Evolutionary conservation across 139 green algal genomes (phyloP), one percentile per base, ranked within the genome.

Genomic region (Coelastrella sp.): DNA sequence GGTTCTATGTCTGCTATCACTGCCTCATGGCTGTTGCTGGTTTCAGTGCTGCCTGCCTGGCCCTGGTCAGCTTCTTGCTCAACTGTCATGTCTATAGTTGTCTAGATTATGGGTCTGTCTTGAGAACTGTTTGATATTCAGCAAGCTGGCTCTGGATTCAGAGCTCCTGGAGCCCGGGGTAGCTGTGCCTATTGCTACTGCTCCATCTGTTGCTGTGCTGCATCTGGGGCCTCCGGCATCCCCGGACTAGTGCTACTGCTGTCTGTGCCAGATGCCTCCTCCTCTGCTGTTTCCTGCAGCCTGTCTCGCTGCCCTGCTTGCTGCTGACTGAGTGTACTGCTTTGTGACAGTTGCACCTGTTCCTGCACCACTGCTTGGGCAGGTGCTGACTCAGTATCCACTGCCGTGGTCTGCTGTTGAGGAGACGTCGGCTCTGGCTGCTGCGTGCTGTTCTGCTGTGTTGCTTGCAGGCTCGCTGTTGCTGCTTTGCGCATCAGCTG

Each of bases 401-500:
- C 83, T 68, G 68, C 5, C 32, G 5, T 32, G 17, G 57, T 66
- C 47, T 57, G 54, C 7, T 47, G 32, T 47, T 47, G 32, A 2
- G 32, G 32, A 47, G 32, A 47, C 32, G 32, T 47, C 32, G 1
- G 2, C 32, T 7, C 19, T 19, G 16, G 22, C 8, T 71, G 13
- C n/a, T 60, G 64, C 66, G 47, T 20, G 11, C 5, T 23, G 8
- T 19, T 10, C 58, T 22, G 3, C 83, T 76, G 47, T 11, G 86
- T 54, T 17, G 74, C 56, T 61, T 65, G 76, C 5, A 91, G 68
- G 66, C 66, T 88, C 22, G 88, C 88, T 56, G 59, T 78, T 66
- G 80, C 88, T 22, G 88, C 66, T 19, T 65, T 61, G 57, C 93
- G 77, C 92, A 96, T 92, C 10, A 96, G 61, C 22, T 5, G 57